Percentiles rank a stretch among this genome's conserved stretches.
Conservation (phyloP, 2,329 filamentous ascomycete species). For the Mycosphaerelloides madeirae region DNA sequence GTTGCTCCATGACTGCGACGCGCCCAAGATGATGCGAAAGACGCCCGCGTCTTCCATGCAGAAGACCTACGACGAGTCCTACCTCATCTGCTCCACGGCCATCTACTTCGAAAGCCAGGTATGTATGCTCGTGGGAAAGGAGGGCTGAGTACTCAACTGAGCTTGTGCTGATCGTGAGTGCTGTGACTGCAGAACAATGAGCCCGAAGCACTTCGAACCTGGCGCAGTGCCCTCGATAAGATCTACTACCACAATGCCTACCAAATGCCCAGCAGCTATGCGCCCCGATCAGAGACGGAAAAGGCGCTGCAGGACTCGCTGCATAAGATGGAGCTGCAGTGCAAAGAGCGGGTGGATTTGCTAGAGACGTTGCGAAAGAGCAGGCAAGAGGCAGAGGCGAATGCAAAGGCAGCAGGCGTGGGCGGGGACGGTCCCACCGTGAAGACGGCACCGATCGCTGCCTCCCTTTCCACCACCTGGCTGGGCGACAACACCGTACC, state of each 20-base stretch:
- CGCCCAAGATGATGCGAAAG: slow-evolving; percentile 34
- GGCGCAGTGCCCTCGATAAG: slow-evolving; percentile 81
- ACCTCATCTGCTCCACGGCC: slow-evolving; percentile 88
- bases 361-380: slow-evolving; percentile 73
- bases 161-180: neutral
- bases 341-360: slow-evolving; percentile 86
- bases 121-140: slow-evolving; percentile 21
- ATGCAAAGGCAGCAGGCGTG: slow-evolving; percentile 24
- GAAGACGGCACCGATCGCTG: slow-evolving; percentile 16
- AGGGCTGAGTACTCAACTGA: neutral
- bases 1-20: slow-evolving; percentile 2
- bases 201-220: slow-evolving; percentile 81
- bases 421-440: slow-evolving; percentile 12
- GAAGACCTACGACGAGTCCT: slow-evolving; percentile 97
- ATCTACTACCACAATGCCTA: slow-evolving; percentile 83
- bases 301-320: slow-evolving; percentile 76
- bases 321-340: slow-evolving; percentile 78
- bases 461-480: slow-evolving; percentile 41
- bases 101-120: slow-evolving; percentile 95
- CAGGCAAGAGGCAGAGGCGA: slow-evolving; percentile 49
- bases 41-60: slow-evolving; percentile 71
- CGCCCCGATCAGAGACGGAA: slow-evolving; percentile 75
- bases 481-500: slow-evolving; percentile 80
- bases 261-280: slow-evolving; percentile 63
- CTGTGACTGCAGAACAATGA: slow-evolving; percentile 77